These are phyloP conservation scores for Phytophthora brassicae DNA, from an alignment of 352 stramenopile species.

Conservation along the genomic window DNA sequence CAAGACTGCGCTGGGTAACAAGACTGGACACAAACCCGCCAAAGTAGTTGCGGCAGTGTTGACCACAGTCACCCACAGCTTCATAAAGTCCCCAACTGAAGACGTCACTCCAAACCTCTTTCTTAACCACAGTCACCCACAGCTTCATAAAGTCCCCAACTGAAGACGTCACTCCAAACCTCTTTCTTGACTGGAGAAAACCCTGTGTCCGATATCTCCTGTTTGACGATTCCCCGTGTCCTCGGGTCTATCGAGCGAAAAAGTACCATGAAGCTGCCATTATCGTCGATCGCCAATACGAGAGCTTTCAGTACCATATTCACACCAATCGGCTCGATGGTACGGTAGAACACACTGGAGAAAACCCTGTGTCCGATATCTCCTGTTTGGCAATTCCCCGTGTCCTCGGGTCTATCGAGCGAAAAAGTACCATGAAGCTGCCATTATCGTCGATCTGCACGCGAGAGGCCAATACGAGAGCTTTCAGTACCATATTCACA, in stretches of 20 bases:
- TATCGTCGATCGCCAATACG: conserved; percentile 50
- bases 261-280: conserved; percentile 58
- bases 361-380: conserved; percentile 11
- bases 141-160: conserved; percentile 63
- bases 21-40: conserved; percentile 56
- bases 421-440: conserved; percentile 65
- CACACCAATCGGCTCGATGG: conserved; percentile 48
- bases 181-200: conserved; percentile 31
- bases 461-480: conserved; percentile 54
- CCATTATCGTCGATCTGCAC: conserved; percentile 49
- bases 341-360: conserved; percentile 53
- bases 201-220: not conserved
- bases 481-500: conserved; percentile 48
- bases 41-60: conserved; percentile 65
- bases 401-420: conserved; percentile 49
- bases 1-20: conserved; percentile 39
- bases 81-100: conserved; percentile 75
- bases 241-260: conserved; percentile 59
- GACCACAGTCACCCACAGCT: conserved; percentile 24
- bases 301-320: conserved; percentile 54
- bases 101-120: conserved; percentile 56
- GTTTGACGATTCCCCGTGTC: conserved; percentile 23
- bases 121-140: conserved; percentile 28
- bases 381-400: conserved; percentile 25
- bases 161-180: conserved; percentile 64